Conservation (phyloP, 2,329 filamentous ascomycete genomes). For the Trichophyton simii region DNA sequence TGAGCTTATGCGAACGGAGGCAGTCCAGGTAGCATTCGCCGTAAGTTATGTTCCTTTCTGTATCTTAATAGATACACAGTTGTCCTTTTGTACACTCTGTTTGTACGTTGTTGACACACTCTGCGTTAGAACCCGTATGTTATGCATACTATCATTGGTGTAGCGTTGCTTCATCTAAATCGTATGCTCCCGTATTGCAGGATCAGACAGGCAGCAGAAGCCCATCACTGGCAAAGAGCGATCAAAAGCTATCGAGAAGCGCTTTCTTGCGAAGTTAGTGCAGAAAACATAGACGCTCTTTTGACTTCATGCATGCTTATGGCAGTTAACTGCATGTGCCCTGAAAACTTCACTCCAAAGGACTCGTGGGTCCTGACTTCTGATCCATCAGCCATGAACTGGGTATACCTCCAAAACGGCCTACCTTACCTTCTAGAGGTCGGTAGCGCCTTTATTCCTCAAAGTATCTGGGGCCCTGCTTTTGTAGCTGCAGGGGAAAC, state of each 20-base stretch:
- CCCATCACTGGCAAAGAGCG: constrained; percentile 22
- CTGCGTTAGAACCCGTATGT: constrained; percentile 17
- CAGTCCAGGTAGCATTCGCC: constrained; percentile 8
- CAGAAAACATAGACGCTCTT: constrained; percentile 18
- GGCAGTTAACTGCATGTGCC: constrained; percentile 18
- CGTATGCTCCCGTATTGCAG: constrained; percentile 14
- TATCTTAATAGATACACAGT: no score
- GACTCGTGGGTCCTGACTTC: constrained; percentile 23
- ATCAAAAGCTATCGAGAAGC: constrained; percentile 19
- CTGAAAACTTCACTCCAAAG: constrained; percentile 15
- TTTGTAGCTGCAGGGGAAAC: constrained; percentile 14
- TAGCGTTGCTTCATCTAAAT: constrained; percentile 20
- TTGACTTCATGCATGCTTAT: constrained; percentile 24
- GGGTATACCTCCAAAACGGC: constrained; percentile 22
- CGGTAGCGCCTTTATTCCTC: constrained; percentile 10
- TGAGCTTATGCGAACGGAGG: constrained; percentile 9
- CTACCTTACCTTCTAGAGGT: constrained; percentile 16
- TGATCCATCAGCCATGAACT: constrained; percentile 18
- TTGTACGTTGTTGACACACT: constrained; percentile 13
- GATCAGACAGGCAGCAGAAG: constrained; percentile 16
- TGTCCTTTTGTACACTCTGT: not conserved
- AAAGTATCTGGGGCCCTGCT: constrained; percentile 19
- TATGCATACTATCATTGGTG: constrained; percentile 23
- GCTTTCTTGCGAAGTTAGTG: constrained; percentile 13
- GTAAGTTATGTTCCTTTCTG: constrained; percentile 12